These are phyloP conservation scores for Aspergillus kassunensis DNA, from an alignment of 495 filamentous ascomycete species.

Conservation along the genomic window DNA sequence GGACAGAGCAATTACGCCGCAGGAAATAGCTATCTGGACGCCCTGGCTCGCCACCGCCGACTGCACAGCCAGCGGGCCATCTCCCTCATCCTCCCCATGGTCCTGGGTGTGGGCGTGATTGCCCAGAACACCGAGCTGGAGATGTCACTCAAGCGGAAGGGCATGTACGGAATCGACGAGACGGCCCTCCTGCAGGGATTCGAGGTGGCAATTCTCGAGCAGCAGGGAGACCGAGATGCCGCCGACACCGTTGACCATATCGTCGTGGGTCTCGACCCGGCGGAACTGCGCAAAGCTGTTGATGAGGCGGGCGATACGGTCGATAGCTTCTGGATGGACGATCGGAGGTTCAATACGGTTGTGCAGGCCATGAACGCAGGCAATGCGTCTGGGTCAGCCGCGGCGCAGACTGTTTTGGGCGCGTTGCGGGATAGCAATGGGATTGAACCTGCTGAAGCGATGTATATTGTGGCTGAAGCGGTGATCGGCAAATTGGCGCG, in stretches of 20 bases:
- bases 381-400: too few species aligned
- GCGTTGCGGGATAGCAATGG: too few species aligned
- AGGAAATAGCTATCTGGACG: conserved; percentile 37
- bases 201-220: background rate
- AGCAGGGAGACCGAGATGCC: background rate
- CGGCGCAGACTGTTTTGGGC: too few species aligned
- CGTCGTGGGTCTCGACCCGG: background rate
- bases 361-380: background rate
- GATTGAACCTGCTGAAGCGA: too few species aligned
- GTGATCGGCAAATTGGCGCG: conserved; percentile 27
- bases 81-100: background rate
- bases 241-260: background rate
- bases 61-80: conserved; percentile 22
- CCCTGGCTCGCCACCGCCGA: conserved; percentile 29
- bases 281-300: background rate
- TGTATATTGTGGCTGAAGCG: background rate
- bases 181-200: background rate
- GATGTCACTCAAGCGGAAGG: background rate
- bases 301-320: background rate
- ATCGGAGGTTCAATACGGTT: background rate
- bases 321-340: background rate
- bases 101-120: background rate
- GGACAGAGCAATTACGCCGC: conserved; percentile 36
- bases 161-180: background rate
- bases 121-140: background rate